phyloP scores from a whole-genome alignment of 441 rosid genomes.

The Bruguiera hainesii region DNA sequence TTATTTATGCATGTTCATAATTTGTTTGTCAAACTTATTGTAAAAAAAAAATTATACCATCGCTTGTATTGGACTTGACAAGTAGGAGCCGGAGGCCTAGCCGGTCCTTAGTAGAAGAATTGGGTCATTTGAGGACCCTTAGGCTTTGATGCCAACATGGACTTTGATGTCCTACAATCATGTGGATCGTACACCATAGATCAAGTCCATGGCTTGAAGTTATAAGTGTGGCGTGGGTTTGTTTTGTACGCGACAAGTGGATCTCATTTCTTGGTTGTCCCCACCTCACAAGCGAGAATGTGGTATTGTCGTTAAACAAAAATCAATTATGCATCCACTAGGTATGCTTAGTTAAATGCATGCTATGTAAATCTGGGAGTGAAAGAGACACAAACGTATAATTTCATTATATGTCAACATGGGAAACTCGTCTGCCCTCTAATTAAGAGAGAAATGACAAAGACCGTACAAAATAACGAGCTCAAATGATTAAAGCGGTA shows the following conservation, averaged over 20 bases:
- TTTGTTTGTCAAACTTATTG: no score
- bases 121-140: no score
- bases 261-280: constrained; percentile 20
- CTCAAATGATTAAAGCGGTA: no score
- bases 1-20: no score
- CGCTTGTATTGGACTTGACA: no score
- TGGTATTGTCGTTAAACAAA: constrained; percentile 2
- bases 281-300: constrained; percentile 18
- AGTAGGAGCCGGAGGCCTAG: no score
- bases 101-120: no score
- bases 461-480: background rate
- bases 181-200: no score
- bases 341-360: background rate
- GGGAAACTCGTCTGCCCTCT: constrained; percentile 11
- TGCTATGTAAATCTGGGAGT: background rate
- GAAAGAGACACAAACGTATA: constrained; percentile 3
- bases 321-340: constrained; percentile 3
- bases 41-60: no score
- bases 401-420: constrained; percentile 9
- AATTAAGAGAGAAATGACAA: background rate
- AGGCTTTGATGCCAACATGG: no score
- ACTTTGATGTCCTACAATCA: no score
- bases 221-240: constrained; percentile 7
- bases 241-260: constrained; percentile 14
- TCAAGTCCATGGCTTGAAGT: background rate